Conservation (phyloP, 139 green algal genomes). For the Coelastrella sp. region DNA sequence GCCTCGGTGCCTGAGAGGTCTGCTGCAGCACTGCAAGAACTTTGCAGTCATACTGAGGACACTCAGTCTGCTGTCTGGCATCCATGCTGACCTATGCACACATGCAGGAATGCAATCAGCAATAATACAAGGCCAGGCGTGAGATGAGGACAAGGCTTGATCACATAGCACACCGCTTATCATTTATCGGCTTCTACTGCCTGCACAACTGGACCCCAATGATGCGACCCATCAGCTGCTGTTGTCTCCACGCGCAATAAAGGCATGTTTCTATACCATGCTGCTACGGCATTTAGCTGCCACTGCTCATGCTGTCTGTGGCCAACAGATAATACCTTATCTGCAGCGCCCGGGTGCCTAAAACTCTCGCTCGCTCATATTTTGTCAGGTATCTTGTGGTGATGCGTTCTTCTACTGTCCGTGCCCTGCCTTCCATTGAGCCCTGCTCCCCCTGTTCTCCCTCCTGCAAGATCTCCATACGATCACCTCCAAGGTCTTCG, state of each 20-base stretch:
- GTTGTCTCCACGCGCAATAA: neutral
- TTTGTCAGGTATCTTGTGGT: slow-evolving; percentile 99
- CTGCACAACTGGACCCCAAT: neutral
- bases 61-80: too few relatives aligned
- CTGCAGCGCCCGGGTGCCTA: slow-evolving; percentile 96
- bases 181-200: neutral
- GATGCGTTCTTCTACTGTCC: slow-evolving; percentile 65
- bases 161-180: neutral
- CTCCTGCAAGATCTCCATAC: neutral
- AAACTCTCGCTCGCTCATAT: slow-evolving; percentile 94
- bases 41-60: too few relatives aligned
- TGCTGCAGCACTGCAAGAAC: too few relatives aligned
- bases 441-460: slow-evolving; percentile 3
- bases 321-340: slow-evolving; percentile 73
- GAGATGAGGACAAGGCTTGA: too few relatives aligned
- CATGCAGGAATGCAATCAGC: too few relatives aligned
- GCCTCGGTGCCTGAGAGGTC: too few relatives aligned
- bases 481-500: neutral
- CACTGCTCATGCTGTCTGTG: too few relatives aligned
- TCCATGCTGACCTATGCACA: too few relatives aligned
- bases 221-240: neutral
- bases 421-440: neutral
- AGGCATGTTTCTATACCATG: too few relatives aligned
- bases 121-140: too few relatives aligned
- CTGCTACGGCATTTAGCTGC: too few relatives aligned